Evolutionary conservation across 768 basidiomycete species (phyloP).

Genomic region (Mrakia gelida): DNA sequence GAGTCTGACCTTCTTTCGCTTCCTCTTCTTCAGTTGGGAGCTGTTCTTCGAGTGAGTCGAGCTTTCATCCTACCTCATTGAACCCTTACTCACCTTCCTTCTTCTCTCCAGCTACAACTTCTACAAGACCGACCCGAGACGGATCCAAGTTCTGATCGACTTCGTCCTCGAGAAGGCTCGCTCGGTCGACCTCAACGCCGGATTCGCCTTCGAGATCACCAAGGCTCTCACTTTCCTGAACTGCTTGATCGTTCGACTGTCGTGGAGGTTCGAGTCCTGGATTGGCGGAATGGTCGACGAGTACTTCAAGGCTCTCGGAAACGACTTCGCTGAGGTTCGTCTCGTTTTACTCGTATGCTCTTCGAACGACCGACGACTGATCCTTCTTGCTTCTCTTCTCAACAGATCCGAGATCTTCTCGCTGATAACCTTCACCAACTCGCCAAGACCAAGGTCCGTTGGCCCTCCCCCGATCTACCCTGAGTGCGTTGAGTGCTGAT

Average conservation of each 20-base stretch:
- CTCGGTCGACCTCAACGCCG: slow-evolving; percentile 68
- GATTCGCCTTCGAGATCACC: slow-evolving; percentile 83
- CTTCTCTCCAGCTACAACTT: slow-evolving; percentile 1
- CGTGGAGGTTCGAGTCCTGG: slow-evolving; percentile 61
- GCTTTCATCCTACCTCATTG: background rate
- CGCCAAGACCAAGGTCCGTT: slow-evolving; percentile 46
- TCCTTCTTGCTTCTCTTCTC: slow-evolving; percentile 34
- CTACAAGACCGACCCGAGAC: slow-evolving; percentile 68
- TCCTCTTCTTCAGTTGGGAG: slow-evolving; percentile 44
- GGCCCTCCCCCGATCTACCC: too few species aligned
- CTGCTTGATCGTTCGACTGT: slow-evolving; percentile 62
- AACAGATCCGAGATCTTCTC: slow-evolving; percentile 64
- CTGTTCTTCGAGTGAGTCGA: slow-evolving; percentile 46
- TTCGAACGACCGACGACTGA: background rate
- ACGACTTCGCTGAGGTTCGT: slow-evolving; percentile 76
- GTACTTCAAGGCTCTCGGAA: slow-evolving; percentile 70
- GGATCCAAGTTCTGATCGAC: slow-evolving; percentile 64
- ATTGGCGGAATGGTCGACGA: slow-evolving; percentile 65
- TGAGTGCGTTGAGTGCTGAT: too few species aligned
- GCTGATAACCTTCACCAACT: slow-evolving; percentile 52
- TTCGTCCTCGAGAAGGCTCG: slow-evolving; percentile 63
- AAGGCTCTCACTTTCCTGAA: slow-evolving; percentile 67
- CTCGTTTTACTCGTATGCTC: background rate
- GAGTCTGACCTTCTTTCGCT: slow-evolving; percentile 33
- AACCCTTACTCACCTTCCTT: background rate